Evolutionary conservation across 176 grass and related monocot species (phyloP).

Genomic region (Chloris gayana): DNA sequence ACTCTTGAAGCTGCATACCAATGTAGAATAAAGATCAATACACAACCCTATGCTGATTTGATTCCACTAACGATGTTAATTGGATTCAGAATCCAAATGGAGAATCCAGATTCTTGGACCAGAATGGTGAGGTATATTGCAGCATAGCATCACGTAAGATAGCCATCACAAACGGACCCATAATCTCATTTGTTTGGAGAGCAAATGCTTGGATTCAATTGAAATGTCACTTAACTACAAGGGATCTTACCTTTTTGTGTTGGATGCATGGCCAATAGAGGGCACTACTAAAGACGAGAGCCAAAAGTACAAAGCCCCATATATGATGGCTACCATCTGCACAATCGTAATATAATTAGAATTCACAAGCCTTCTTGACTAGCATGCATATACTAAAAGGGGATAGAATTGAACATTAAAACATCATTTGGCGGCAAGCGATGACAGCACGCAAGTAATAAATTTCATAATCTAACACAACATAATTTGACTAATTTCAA

Average conservation of each 20-base stretch:
- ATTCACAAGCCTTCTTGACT: background rate
- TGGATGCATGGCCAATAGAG: no score
- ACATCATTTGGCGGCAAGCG: background rate
- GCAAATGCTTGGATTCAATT: background rate
- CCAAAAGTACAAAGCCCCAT: constrained; percentile 61
- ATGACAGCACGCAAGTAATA: constrained; percentile 20
- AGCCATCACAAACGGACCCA: background rate
- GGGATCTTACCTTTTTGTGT: constrained; percentile 50
- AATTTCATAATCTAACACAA: no score
- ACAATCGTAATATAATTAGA: constrained; percentile 35
- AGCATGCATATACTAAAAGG: background rate
- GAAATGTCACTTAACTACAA: constrained; percentile 12
- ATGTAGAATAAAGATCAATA: constrained; percentile 2
- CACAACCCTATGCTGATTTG: background rate
- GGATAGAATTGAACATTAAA: background rate
- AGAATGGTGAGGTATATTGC: background rate
- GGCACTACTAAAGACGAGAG: constrained; percentile 48
- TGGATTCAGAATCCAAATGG: background rate
- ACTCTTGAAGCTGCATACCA: constrained; percentile 46
- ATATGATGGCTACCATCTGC: constrained; percentile 83
- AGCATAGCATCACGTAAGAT: background rate
- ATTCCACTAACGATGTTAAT: no score
- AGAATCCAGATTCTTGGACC: background rate
- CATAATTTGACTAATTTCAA: background rate
- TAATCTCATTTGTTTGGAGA: background rate